Percentiles rank a stretch among this genome's conserved stretches.
phyloP scores from a whole-genome alignment of 2,329 filamentous ascomycete genomes.

The Aureobasidium sp. region DNA sequence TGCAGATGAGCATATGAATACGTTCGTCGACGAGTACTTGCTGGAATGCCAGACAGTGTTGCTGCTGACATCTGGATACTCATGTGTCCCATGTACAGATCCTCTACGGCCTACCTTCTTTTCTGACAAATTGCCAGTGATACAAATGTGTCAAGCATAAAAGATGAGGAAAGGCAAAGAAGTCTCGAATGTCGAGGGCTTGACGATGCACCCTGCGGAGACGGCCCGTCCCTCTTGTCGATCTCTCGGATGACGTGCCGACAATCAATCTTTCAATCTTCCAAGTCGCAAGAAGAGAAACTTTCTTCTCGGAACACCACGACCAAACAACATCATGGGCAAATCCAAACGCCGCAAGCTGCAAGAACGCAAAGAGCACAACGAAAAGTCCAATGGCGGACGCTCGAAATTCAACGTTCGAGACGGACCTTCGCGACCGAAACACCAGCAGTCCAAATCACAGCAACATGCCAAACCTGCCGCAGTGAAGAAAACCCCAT shows the following conservation, averaged over 20 bases:
- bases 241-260: neutral
- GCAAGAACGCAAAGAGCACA: conserved; percentile 6
- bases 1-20: neutral
- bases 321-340: neutral
- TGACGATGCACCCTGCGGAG: neutral
- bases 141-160: neutral
- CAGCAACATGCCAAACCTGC: neutral
- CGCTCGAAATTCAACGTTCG: neutral
- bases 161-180: neutral
- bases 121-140: neutral
- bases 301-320: neutral
- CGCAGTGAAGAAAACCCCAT: neutral
- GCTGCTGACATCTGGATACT: no score
- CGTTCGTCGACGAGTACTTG: neutral
- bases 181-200: neutral
- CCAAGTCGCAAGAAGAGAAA: neutral
- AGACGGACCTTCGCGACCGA: neutral
- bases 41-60: neutral
- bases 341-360: conserved; percentile 2
- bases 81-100: no score
- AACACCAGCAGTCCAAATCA: neutral
- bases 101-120: neutral
- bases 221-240: neutral
- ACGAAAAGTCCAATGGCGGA: neutral
- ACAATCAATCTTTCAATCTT: neutral